Evolutionary conservation across 352 stramenopile species (phyloP), one percentile per base, ranked within the genome.

Genomic region (Hyaloperonospora brassicae): DNA sequence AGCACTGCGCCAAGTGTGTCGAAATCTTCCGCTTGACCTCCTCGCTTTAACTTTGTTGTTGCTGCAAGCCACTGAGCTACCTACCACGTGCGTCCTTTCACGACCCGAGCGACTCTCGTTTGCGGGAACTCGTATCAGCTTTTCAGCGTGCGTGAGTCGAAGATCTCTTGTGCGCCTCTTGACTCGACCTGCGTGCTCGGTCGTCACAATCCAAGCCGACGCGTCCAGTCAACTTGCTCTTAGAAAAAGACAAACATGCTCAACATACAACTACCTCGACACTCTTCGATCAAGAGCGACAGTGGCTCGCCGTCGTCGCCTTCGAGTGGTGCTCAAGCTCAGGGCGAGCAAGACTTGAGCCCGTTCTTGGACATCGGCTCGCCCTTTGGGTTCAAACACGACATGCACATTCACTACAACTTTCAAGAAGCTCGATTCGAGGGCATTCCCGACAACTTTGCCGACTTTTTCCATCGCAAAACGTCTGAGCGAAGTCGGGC

Each of bases 401-500:
- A 91, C 59, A 64, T 94, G 44, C 84, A 94, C 59, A 80, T 95
- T 35, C 72, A 77, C 55, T 96, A 93, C 72, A 93, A 96, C 64
- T 90, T 81, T 57, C 62, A 86, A 35, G 75, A 87, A 41, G 82
- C 82, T n/a, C 72, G 84, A 10, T 95, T 89, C 58, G 86, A 95
- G 52, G 86, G 86, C 31, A 72, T 93, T 24, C 82, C 85, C 0
- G 73, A 81, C 46, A 88, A 89, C 57, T 94, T 91, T 45, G 69
- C 74, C n/a, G 73, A 87, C 63, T 87, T 68, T 48, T 59, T 87
- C n/a, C 59, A 70, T 22, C 51, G 57, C 9, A 55, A 65, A 23
- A 61, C 41, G 14, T 63, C 55, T n/a, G 50, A 61, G 8, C 61
- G 61, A 39, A 45, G 34, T 12, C 59, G 61, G 13, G 54, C 57